These are phyloP conservation scores for Physcomitrellopsis africana DNA, from an alignment of 225 moss, liverwort and hornwort genomes.

Conservation along the genomic window DNA sequence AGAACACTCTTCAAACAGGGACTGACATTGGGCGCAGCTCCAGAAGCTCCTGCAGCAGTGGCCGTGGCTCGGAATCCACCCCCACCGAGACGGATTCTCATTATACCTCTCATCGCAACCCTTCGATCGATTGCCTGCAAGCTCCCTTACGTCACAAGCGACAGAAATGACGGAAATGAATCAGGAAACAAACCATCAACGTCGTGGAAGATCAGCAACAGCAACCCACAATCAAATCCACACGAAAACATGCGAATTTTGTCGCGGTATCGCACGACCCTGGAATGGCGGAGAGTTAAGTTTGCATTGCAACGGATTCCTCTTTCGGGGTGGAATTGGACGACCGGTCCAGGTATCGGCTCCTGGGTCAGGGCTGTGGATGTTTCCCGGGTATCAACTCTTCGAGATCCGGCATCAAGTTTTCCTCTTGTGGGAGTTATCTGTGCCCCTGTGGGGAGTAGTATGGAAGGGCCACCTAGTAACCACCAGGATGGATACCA, in stretches of 20 bases:
- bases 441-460: too few species aligned
- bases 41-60: slow-evolving; percentile 31
- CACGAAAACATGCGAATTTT: not conserved
- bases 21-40: slow-evolving; percentile 32
- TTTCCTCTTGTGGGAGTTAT: too few species aligned
- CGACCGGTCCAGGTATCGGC: not conserved
- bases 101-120: slow-evolving; percentile 33
- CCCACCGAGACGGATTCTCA: slow-evolving; percentile 39
- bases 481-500: too few species aligned
- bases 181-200: not conserved
- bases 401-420: not conserved
- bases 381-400: not conserved
- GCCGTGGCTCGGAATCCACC: slow-evolving; percentile 25
- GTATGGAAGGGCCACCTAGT: too few species aligned
- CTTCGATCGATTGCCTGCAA: slow-evolving; percentile 8
- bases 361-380: not conserved
- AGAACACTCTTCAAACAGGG: not conserved
- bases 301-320: not conserved
- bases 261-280: not conserved
- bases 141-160: not conserved
- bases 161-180: not conserved
- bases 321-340: not conserved
- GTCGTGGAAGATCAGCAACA: not conserved
- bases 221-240: too few species aligned
- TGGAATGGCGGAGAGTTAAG: not conserved